phyloP scores from a whole-genome alignment of 192 early-diverging fungal genomes.

The Gamsiella multidivaricata region DNA sequence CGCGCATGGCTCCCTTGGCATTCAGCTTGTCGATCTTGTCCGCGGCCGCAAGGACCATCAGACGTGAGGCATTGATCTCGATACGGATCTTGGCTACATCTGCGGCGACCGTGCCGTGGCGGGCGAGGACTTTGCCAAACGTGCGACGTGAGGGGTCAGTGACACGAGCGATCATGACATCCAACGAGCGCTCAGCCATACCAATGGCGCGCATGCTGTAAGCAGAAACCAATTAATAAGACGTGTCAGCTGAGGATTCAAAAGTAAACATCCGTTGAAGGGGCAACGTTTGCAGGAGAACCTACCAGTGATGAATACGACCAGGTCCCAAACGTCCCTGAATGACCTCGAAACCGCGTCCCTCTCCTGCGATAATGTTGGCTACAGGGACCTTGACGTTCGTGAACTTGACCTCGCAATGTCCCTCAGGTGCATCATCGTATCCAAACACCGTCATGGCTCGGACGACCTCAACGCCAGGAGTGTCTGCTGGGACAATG shows the following conservation, averaged over 20 bases:
- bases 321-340: slow-evolving; percentile 97
- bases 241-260: too few relatives aligned
- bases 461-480: slow-evolving; percentile 87
- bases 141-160: slow-evolving; percentile 82
- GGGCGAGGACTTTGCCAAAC: slow-evolving; percentile 87
- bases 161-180: slow-evolving; percentile 83
- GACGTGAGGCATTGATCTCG: slow-evolving; percentile 90
- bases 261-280: too few relatives aligned
- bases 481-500: slow-evolving; percentile 85
- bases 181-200: slow-evolving; percentile 91
- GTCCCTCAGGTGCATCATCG: slow-evolving; percentile 97
- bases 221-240: too few relatives aligned
- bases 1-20: slow-evolving; percentile 89
- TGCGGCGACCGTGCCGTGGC: slow-evolving; percentile 86
- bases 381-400: slow-evolving; percentile 89
- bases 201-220: slow-evolving; percentile 91
- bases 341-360: slow-evolving; percentile 97
- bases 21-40: slow-evolving; percentile 89
- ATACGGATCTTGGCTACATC: slow-evolving; percentile 89
- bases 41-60: slow-evolving; percentile 94
- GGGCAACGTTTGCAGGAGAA: too few relatives aligned
- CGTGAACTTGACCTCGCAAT: slow-evolving; percentile 93
- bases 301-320: slow-evolving; percentile 94
- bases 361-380: slow-evolving; percentile 93
- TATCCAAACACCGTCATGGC: slow-evolving; percentile 92